These are phyloP conservation scores for Erysimum pusillum DNA, from an alignment of 441 rosid species.

Conservation along the genomic window DNA sequence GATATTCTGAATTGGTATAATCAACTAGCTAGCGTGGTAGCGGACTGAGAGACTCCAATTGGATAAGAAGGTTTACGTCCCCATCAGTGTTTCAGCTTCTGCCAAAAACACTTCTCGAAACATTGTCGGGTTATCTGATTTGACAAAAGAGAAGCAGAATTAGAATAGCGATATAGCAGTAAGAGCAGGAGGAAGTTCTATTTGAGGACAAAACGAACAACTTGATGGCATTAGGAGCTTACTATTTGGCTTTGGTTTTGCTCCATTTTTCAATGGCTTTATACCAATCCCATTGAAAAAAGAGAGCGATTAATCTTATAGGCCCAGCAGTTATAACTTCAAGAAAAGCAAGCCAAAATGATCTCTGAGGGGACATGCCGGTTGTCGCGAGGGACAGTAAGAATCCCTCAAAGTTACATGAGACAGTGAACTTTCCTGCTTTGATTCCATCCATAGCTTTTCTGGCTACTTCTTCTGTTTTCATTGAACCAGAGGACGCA, in stretches of 20 bases:
- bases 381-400: constrained; percentile 75
- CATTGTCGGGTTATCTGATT: constrained; percentile 11
- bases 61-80: background rate
- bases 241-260: constrained; percentile 44
- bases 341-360: constrained; percentile 74
- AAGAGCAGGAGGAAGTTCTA: background rate
- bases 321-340: constrained; percentile 71
- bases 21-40: constrained; percentile 1
- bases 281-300: constrained; percentile 90
- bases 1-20: background rate
- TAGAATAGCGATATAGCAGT: background rate
- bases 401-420: constrained; percentile 83
- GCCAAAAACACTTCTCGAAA: background rate
- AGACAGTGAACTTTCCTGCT: constrained; percentile 69
- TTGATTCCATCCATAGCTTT: constrained; percentile 77
- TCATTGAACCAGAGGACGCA: constrained; percentile 75
- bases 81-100: background rate
- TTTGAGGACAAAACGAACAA: background rate
- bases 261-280: constrained; percentile 71
- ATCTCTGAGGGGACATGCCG: constrained; percentile 89
- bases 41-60: background rate
- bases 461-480: constrained; percentile 83
- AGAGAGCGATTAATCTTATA: constrained; percentile 63
- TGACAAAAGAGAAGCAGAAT: constrained; percentile 17
- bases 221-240: constrained; percentile 29